Conservation (phyloP, 352 stramenopile genomes). For the Globisporangium lucens region DNA sequence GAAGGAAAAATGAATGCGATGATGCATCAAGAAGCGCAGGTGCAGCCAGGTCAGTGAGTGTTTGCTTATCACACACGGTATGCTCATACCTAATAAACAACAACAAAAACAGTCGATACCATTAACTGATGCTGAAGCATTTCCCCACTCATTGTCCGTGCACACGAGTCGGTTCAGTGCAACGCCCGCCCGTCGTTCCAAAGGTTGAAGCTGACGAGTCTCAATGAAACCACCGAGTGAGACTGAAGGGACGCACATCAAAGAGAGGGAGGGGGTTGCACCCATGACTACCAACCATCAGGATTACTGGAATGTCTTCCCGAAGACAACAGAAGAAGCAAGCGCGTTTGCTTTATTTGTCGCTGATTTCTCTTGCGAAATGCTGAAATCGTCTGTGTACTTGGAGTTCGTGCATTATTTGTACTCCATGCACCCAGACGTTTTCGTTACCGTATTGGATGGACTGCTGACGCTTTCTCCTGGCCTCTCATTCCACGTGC, state of each 20-base stretch:
- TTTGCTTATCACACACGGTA: not conserved
- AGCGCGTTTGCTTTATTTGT: not conserved
- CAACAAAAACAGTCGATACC: not conserved
- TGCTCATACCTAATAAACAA: not conserved
- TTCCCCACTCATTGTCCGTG: too few species aligned
- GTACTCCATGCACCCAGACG: too few species aligned
- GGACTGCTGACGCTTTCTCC: not conserved
- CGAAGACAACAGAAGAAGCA: too few species aligned
- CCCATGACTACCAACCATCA: too few species aligned
- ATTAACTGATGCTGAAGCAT: not conserved
- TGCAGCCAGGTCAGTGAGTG: not conserved
- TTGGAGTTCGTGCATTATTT: too few species aligned
- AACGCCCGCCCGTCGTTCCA: not conserved
- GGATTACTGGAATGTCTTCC: too few species aligned
- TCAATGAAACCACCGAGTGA: not conserved
- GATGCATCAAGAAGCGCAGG: not conserved
- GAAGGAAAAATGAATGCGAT: not conserved
- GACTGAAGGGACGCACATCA: too few species aligned
- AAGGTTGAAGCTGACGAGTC: not conserved
- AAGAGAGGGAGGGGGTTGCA: too few species aligned
- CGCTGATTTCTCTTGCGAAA: too few species aligned
- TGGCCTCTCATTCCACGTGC: not conserved
- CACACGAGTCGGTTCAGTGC: not conserved
- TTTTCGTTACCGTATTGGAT: not conserved
- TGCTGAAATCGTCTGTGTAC: too few species aligned